phyloP scores from a whole-genome alignment of 2,329 filamentous ascomycete species.

The Penicillium crustosum region DNA sequence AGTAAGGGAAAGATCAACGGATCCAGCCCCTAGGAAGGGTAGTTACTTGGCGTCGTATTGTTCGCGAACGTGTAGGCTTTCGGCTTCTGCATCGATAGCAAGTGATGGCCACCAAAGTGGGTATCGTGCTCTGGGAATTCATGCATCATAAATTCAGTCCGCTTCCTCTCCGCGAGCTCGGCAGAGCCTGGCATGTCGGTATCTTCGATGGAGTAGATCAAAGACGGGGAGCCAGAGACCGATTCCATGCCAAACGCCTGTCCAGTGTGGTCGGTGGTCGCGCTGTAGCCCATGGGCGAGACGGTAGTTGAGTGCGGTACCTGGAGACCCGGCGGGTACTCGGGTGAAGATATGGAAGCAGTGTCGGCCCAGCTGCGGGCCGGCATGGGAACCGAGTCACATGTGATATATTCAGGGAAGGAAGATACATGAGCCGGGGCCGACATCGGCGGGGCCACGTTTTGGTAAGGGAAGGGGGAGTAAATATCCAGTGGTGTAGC shows the following conservation, averaged over 20 bases:
- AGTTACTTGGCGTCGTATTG: constrained; percentile 45
- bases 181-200: constrained; percentile 29
- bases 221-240: constrained; percentile 32
- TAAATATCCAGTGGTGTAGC: constrained; percentile 46
- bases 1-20: constrained; percentile 22
- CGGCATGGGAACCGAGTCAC: constrained; percentile 40
- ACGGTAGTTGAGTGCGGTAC: constrained; percentile 37
- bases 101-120: constrained; percentile 44
- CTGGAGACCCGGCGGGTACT: constrained; percentile 38
- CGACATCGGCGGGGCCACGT: constrained; percentile 42
- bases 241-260: constrained; percentile 31
- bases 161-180: constrained; percentile 33
- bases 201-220: constrained; percentile 36
- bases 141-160: constrained; percentile 45
- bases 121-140: constrained; percentile 47
- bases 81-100: constrained; percentile 39
- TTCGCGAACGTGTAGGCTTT: constrained; percentile 46
- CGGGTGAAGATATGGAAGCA: constrained; percentile 43
- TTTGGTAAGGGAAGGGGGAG: constrained; percentile 39
- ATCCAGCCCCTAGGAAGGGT: constrained; percentile 23
- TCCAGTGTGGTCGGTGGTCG: constrained; percentile 32
- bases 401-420: constrained; percentile 44
- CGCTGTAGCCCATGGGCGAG: constrained; percentile 42
- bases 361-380: constrained; percentile 45
- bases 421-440: constrained; percentile 45